phyloP scores from a whole-genome alignment of 1,284 basidiomycete species.

The Cryptococcus depauperatus region DNA sequence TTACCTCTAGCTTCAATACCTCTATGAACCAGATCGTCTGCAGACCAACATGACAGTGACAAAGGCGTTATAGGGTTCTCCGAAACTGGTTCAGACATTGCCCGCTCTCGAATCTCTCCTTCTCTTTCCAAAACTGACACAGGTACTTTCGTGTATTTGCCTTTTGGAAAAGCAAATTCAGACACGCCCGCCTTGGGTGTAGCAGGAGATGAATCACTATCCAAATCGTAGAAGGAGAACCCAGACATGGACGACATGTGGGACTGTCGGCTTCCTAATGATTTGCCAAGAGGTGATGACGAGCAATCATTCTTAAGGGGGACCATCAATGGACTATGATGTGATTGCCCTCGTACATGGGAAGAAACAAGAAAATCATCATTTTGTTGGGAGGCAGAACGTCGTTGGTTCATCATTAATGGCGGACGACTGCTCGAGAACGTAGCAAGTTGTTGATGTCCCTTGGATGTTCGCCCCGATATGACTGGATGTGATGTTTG shows the following conservation, averaged over 20 bases:
- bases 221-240: conserved; percentile 37
- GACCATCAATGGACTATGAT: conserved; percentile 14
- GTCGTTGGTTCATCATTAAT: background rate
- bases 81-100: conserved; percentile 8
- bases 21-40: conserved; percentile 24
- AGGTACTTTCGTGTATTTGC: conserved; percentile 27
- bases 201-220: conserved; percentile 13
- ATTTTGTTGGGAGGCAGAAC: background rate
- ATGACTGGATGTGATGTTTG: conserved; percentile 2
- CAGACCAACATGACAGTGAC: conserved; percentile 6
- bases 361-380: background rate
- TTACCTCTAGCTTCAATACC: conserved; percentile 33
- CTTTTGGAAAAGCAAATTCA: conserved; percentile 12
- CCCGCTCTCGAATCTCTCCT: conserved; percentile 12
- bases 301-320: conserved; percentile 19
- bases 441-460: no score
- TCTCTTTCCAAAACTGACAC: conserved; percentile 18
- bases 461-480: background rate
- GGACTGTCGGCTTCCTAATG: conserved; percentile 12
- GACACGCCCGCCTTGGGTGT: conserved; percentile 14
- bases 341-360: background rate
- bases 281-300: background rate
- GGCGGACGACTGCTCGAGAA: conserved; percentile 1
- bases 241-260: conserved; percentile 30
- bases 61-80: background rate